Conservation (phyloP, 2,329 filamentous ascomycete genomes). For the Exophiala sideris region DNA sequence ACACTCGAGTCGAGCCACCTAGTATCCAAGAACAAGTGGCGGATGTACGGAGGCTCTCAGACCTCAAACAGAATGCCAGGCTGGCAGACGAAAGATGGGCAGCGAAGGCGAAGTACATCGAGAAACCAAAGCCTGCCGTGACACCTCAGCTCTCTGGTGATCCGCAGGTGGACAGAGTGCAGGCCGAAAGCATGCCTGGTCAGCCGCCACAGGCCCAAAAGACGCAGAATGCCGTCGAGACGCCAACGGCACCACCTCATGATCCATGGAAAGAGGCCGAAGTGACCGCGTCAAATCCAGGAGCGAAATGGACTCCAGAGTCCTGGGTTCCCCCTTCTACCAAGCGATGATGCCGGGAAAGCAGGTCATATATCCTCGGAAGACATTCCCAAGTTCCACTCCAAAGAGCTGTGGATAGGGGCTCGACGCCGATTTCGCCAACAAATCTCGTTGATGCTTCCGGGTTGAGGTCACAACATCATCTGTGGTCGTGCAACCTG, state of each 20-base stretch:
- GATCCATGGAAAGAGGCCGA: slow-evolving; percentile 4
- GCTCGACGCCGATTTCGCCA: too few relatives aligned
- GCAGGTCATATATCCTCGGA: background rate
- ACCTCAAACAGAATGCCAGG: slow-evolving; percentile 57
- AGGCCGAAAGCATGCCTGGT: background rate
- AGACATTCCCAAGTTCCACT: too few relatives aligned
- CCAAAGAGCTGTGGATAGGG: too few relatives aligned
- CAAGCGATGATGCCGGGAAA: slow-evolving; percentile 13
- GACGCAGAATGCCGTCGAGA: slow-evolving; percentile 3
- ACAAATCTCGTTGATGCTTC: too few relatives aligned
- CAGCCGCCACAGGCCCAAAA: slow-evolving; percentile 5
- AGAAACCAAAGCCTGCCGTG: slow-evolving; percentile 46
- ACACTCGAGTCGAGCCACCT: slow-evolving; percentile 56
- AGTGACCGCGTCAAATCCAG: slow-evolving; percentile 12
- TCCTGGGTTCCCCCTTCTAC: slow-evolving; percentile 14
- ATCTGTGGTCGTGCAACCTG: too few relatives aligned
- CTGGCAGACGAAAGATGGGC: slow-evolving; percentile 62
- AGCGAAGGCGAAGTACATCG: slow-evolving; percentile 56
- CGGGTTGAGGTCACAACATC: too few relatives aligned
- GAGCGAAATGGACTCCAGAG: slow-evolving; percentile 17
- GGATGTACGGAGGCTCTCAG: slow-evolving; percentile 55
- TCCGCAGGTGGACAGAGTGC: background rate
- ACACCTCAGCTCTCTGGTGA: slow-evolving; percentile 8
- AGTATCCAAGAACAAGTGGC: slow-evolving; percentile 57
- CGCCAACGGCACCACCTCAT: background rate